phyloP scores from a whole-genome alignment of 75 land plant genomes.

The Sequoiadendron giganteum region DNA sequence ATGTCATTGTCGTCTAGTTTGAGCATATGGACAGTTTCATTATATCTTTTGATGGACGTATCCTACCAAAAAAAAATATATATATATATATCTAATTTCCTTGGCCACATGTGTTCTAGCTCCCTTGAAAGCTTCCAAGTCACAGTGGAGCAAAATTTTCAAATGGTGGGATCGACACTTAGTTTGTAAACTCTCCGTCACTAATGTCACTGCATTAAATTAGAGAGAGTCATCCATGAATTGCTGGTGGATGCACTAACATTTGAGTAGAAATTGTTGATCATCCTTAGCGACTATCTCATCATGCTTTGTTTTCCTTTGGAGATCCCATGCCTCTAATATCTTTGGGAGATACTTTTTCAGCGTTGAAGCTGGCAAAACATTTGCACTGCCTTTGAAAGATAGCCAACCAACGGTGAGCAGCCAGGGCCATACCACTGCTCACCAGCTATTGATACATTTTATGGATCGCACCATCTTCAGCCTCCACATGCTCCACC shows the following conservation, averaged over 20 bases:
- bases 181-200: too few species aligned
- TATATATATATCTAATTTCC: too few species aligned
- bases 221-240: constrained; percentile 63
- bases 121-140: too few species aligned
- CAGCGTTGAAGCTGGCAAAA: constrained; percentile 52
- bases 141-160: too few species aligned
- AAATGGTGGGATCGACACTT: too few species aligned
- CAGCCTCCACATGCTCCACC: constrained; percentile 70
- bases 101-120: too few species aligned
- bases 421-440: constrained; percentile 76
- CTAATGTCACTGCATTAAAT: too few species aligned
- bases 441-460: constrained; percentile 45
- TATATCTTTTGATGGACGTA: too few species aligned
- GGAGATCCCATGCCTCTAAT: constrained; percentile 59
- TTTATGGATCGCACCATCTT: constrained; percentile 46
- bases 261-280: constrained; percentile 64
- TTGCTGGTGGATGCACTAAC: constrained; percentile 61
- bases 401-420: constrained; percentile 69
- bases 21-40: too few species aligned
- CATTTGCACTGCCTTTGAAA: constrained; percentile 76
- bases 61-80: too few species aligned
- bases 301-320: constrained; percentile 69
- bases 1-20: too few species aligned
- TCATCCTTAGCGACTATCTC: constrained; percentile 73
- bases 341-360: constrained; percentile 58